These are phyloP conservation scores for Schizothecium vesticola DNA, from an alignment of 495 filamentous ascomycete genomes.

Conservation along the genomic window DNA sequence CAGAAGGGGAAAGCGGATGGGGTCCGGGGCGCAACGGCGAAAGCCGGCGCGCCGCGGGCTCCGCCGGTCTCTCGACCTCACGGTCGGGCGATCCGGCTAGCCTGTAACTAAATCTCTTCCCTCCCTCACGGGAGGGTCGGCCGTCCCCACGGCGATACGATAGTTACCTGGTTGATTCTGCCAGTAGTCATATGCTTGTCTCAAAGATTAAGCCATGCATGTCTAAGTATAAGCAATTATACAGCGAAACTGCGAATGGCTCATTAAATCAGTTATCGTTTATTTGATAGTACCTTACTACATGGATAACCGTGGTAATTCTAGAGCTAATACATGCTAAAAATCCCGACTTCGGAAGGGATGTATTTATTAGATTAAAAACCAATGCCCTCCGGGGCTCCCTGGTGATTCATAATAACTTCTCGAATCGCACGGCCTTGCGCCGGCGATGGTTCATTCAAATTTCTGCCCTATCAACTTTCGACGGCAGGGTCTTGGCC, in stretches of 20 bases:
- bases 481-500: slow-evolving; percentile 51
- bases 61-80: slow-evolving; percentile 16
- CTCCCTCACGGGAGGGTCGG: slow-evolving; percentile 8
- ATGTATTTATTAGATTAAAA: slow-evolving; percentile 70
- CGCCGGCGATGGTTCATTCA: slow-evolving; percentile 59
- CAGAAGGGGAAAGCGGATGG: slow-evolving; percentile 48
- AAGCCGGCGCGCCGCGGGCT: slow-evolving; percentile 16
- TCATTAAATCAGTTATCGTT: slow-evolving; percentile 70
- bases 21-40: slow-evolving; percentile 5
- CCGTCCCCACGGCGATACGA: slow-evolving; percentile 34
- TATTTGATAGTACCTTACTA: slow-evolving; percentile 70
- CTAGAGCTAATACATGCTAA: slow-evolving; percentile 70
- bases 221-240: slow-evolving; percentile 67
- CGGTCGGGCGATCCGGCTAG: slow-evolving; percentile 7
- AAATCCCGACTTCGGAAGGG: slow-evolving; percentile 59
- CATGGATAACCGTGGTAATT: slow-evolving; percentile 70
- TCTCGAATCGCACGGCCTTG: slow-evolving; percentile 61
- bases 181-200: slow-evolving; percentile 68
- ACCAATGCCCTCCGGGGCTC: slow-evolving; percentile 58
- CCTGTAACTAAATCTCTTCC: slow-evolving; percentile 22
- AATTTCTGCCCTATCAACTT: slow-evolving; percentile 65
- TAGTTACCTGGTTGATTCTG: slow-evolving; percentile 68
- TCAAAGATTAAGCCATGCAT: slow-evolving; percentile 72
- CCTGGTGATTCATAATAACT: slow-evolving; percentile 63
- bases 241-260: slow-evolving; percentile 67